Base-by-base conservation (phyloP, 2,329 filamentous ascomycete genomes). In the Phialocephala subalpina region DNA sequence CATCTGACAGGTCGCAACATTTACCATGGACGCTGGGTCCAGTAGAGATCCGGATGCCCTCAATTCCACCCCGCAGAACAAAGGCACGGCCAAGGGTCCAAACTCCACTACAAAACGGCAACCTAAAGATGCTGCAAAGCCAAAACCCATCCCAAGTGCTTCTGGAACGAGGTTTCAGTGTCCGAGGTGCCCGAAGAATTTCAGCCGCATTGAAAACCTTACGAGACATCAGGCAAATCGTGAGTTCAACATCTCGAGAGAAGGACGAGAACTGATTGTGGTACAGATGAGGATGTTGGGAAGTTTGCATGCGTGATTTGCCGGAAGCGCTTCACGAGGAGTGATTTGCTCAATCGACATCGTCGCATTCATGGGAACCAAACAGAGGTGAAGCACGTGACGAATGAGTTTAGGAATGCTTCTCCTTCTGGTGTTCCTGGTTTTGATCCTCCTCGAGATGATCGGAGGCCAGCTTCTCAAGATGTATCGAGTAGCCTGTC, bases 141-240 rank as follows among this genome's bases (percentile, higher is more conserved):
- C 58, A 25, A 67, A 67, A 59, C n/a, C 62, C 8, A 33, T 52
- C 0, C 29, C 67, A 2, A 63, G 40, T 25, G 33, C 62, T 7
- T 58, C 69, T 1, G 63, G 60, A 9, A 63, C 68, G 40, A 58
- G 74, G 25, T 75, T 75, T 57, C 71, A 74, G 63, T 75, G 74
- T 62, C 63, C 71, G 11, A 65, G 66, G 56, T 75, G 74, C 63
- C 72, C 73, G 2, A 75, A 75, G 66, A 75, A 71, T 27, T 75
- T 74, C 68, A 74, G 67, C 57, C 70, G 74, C 45, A 73, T 75
- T 35, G 74, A 75, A 63, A 75, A 75, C 62, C 42, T 75, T 18
- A 75, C 72, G 2, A 63, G 74, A n/a, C 73, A 75, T 67, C 71
- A 73, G 60, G 74, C 74, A 11, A 75, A 75, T 64, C 74, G 74